A percentile compares a stretch with the other conserved stretches of the same genome.
phyloP scores from a whole-genome alignment of 768 basidiomycete genomes.

The Amanita fuliginea region DNA sequence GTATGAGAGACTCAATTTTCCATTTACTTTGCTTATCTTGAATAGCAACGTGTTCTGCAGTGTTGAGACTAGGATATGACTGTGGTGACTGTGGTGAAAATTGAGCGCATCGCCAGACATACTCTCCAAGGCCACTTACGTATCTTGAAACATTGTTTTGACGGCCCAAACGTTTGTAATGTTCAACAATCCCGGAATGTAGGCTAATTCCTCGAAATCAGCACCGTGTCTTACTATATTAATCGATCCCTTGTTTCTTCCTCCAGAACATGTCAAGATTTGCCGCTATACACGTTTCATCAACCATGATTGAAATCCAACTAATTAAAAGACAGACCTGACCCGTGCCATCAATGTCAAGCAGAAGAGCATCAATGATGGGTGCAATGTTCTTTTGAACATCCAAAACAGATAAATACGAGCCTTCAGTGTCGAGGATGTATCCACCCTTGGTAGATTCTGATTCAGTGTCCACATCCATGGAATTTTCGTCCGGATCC shows the following conservation, averaged over 20 bases:
- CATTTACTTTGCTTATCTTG: constrained; percentile 28
- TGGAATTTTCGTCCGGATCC: constrained; percentile 18
- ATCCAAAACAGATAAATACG: constrained; percentile 50
- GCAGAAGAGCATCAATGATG: constrained; percentile 69
- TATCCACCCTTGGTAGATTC: constrained; percentile 23
- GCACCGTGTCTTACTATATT: constrained; percentile 76
- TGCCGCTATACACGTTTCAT: constrained; percentile 38
- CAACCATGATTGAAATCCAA: neutral
- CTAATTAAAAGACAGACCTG: constrained; percentile 33
- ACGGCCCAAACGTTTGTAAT: constrained; percentile 58
- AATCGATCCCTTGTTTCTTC: constrained; percentile 62
- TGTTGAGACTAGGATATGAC: constrained; percentile 52
- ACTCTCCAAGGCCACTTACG: constrained; percentile 25
- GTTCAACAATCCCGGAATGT: constrained; percentile 42
- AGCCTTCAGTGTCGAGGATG: constrained; percentile 42
- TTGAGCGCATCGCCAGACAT: neutral
- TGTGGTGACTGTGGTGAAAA: constrained; percentile 30
- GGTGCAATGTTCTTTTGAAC: constrained; percentile 73
- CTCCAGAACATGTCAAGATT: constrained; percentile 82
- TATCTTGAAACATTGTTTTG: constrained; percentile 31
- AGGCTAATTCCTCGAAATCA: constrained; percentile 57
- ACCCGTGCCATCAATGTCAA: constrained; percentile 59
- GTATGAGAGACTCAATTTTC: constrained; percentile 28
- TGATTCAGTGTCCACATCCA: constrained; percentile 22
- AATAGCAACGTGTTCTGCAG: constrained; percentile 43